Evolutionary conservation across 345 rosid species (phyloP), one percentile per base, ranked within the genome.

Genomic region (Excoecaria cochinchinensis): DNA sequence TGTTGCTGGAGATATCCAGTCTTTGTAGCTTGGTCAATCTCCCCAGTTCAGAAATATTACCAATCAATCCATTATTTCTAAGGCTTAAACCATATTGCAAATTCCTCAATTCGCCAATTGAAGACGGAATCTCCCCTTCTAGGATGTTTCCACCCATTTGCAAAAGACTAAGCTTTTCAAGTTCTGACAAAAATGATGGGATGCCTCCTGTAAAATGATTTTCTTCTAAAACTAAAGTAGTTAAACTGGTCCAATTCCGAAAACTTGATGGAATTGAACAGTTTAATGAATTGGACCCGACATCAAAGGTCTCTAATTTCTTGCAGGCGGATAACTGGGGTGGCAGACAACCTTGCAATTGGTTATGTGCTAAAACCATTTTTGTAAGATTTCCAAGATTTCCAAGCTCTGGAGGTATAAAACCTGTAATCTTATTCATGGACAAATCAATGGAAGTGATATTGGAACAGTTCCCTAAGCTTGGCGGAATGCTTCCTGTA

Each of bases 151-250:
- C 90, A 57, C 90, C 97, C 44, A 94, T 64, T 77, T 78, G 86
- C 11, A 92, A 83, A 82, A 80, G 85, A 25, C 78, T 59, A 13
- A 94, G 88, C 79, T 69, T 74, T 53, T 71, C 69, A 44, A 91
- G 78, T 73, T 86, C 90, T 4, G 87, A 51, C 60, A 91, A 78
- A 77, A 87, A 89, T n/a, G 52, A 15, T 0, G 96, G 95, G 84
- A 94, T 85, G 42, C 89, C 91, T 22, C 90, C 95, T 4, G 84
- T 82, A 36, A 94, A 90, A 73, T 46, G 88, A 73, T 94, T 94
- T 25, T 66, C 80, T 0, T 87, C 88, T 68, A 94, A 82, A 82
- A 87, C 67, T 78, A 94, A 79, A 73, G 89, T 82, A 12, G 84
- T 72, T 68, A 92, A 59, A 60, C 75, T 77, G 69, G 83, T 90